Evolutionary conservation across 805 yeast genomes (phyloP).

Genomic region (Candida peoriensis): DNA sequence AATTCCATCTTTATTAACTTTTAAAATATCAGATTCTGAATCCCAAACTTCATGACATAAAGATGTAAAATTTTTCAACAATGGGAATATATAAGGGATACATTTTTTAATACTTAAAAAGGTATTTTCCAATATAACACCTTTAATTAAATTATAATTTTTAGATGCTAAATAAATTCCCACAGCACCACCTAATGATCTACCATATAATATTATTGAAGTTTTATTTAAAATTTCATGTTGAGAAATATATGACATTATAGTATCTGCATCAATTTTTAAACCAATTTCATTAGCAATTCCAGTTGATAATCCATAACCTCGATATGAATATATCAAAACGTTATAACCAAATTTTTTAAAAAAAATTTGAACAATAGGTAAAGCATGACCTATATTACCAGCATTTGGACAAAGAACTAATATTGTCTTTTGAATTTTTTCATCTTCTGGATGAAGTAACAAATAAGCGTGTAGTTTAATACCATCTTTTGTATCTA

Average conservation of each 20-base stretch:
- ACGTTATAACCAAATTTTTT: constrained; percentile 65
- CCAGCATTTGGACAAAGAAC: constrained; percentile 93
- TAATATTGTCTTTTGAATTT: constrained; percentile 63
- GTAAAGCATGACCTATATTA: constrained; percentile 86
- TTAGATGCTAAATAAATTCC: constrained; percentile 74
- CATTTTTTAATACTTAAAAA: constrained; percentile 70
- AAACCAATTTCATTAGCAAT: constrained; percentile 71
- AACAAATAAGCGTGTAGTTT: constrained; percentile 60
- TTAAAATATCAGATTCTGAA: constrained; percentile 54
- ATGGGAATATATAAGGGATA: constrained; percentile 70
- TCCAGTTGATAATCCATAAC: constrained; percentile 84
- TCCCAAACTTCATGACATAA: constrained; percentile 83
- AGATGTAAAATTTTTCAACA: constrained; percentile 46
- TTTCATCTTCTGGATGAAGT: constrained; percentile 48
- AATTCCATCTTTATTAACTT: constrained; percentile 52
- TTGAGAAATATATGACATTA: constrained; percentile 49
- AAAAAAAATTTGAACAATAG: constrained; percentile 69
- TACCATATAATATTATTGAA: constrained; percentile 68
- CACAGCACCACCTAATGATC: constrained; percentile 95
- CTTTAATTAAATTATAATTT: constrained; percentile 47
- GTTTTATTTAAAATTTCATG: constrained; percentile 50
- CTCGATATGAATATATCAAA: constrained; percentile 82
- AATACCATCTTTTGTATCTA: constrained; percentile 69
- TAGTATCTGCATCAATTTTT: constrained; percentile 75
- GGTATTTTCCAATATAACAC: constrained; percentile 79